These are phyloP conservation scores for Dendrobium officinale DNA, from an alignment of 106 monocot genomes.

Conservation along the genomic window DNA sequence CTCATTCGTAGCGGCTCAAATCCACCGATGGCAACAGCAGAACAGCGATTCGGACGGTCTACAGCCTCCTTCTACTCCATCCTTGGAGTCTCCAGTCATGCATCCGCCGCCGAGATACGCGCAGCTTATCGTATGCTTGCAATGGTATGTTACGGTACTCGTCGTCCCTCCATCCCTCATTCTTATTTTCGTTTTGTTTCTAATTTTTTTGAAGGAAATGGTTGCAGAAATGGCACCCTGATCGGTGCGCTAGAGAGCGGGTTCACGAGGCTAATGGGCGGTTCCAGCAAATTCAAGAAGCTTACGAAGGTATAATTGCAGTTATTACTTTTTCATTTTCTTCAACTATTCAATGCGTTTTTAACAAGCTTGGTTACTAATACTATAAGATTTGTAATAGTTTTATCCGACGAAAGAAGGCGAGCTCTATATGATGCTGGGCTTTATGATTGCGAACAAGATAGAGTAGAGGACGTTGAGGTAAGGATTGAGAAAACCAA, in stretches of 20 bases:
- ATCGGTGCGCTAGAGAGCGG: constrained; percentile 28
- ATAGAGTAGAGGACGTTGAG: constrained; percentile 39
- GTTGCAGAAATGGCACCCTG: constrained; percentile 54
- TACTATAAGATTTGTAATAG: constrained; percentile 6
- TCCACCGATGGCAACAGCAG: background rate
- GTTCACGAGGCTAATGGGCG: constrained; percentile 29
- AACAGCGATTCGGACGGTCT: constrained; percentile 15
- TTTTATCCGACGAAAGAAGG: constrained; percentile 50
- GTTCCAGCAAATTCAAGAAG: constrained; percentile 55
- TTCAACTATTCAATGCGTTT: background rate
- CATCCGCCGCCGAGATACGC: constrained; percentile 37
- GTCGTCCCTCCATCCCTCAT: no score
- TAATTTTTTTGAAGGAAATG: no score
- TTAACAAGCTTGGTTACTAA: no score
- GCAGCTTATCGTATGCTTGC: constrained; percentile 40
- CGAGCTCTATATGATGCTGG: constrained; percentile 43
- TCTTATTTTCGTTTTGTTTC: no score
- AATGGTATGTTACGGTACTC: constrained; percentile 16
- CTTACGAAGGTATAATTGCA: constrained; percentile 42
- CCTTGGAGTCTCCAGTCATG: constrained; percentile 30
- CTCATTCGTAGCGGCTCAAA: background rate
- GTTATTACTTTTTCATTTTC: background rate
- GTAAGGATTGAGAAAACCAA: constrained; percentile 7
- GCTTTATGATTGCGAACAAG: constrained; percentile 34
- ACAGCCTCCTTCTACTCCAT: constrained; percentile 29